Percentiles rank a stretch among this genome's conserved stretches.
phyloP scores from a whole-genome alignment of 305 asterid species.

The Solanum hybrid region DNA sequence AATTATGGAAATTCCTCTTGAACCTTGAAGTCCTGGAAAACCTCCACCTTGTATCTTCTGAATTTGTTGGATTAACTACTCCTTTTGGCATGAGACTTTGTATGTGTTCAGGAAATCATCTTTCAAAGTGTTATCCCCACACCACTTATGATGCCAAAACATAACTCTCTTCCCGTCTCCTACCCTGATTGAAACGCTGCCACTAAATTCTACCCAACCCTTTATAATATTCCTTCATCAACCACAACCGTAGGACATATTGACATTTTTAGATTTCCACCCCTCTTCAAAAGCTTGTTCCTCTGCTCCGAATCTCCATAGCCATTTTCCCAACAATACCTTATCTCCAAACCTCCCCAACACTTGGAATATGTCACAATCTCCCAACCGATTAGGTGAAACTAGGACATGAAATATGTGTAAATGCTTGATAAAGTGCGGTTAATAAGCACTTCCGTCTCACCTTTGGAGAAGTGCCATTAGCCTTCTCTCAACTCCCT shows the following conservation, averaged over 20 bases:
- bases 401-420: background rate
- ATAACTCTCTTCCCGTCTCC: background rate
- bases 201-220: background rate
- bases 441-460: background rate
- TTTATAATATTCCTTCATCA: background rate
- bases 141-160: background rate
- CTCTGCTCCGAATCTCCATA: background rate
- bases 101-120: background rate
- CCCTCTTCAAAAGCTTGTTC: background rate
- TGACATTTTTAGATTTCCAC: background rate
- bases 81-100: background rate
- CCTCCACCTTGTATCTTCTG: background rate
- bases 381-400: background rate
- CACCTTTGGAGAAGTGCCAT: background rate
- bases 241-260: background rate
- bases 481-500: background rate
- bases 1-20: background rate
- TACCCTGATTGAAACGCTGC: background rate
- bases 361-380: background rate
- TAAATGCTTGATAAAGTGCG: background rate
- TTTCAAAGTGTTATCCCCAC: background rate
- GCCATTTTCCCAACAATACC: background rate
- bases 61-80: background rate
- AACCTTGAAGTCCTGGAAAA: background rate
- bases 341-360: background rate